Evolutionary conservation across 228 moss, liverwort and hornwort genomes (phyloP).

Genomic region (Sphagnum fallax): DNA sequence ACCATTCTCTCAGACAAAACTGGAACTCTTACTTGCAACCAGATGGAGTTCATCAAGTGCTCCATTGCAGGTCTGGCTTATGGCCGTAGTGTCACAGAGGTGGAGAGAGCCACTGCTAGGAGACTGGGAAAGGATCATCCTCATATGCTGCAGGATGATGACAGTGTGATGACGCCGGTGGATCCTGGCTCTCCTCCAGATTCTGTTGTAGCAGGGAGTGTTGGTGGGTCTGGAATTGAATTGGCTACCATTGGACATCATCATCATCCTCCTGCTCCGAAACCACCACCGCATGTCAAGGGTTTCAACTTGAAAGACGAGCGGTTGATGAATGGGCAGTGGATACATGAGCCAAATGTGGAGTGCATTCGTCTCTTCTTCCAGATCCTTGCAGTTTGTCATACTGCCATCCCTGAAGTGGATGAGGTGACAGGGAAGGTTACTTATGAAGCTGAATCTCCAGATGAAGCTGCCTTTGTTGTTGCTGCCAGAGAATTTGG

Average conservation of each 20-base stretch:
- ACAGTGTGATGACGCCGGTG: slow-evolving; percentile 23
- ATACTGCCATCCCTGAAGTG: slow-evolving; percentile 92
- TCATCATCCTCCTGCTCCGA: too few relatives aligned
- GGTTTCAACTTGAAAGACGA: slow-evolving; percentile 93
- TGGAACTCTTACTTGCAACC: slow-evolving; percentile 93
- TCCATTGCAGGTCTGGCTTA: slow-evolving; percentile 86
- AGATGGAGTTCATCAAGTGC: slow-evolving; percentile 99
- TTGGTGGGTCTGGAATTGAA: slow-evolving; percentile 38
- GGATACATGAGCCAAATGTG: slow-evolving; percentile 67
- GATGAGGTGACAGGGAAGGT: slow-evolving; percentile 63
- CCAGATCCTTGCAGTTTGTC: slow-evolving; percentile 87
- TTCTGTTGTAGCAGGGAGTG: slow-evolving; percentile 14
- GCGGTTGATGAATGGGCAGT: slow-evolving; percentile 65
- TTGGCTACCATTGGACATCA: slow-evolving; percentile 33
- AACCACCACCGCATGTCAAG: slow-evolving; percentile 51
- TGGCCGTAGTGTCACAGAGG: slow-evolving; percentile 91
- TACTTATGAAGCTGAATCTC: slow-evolving; percentile 91
- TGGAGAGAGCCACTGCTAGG: slow-evolving; percentile 92
- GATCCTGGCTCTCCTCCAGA: slow-evolving; percentile 28
- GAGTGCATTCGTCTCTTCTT: slow-evolving; percentile 79
- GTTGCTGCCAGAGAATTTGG: slow-evolving; percentile 91
- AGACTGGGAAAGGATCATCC: slow-evolving; percentile 80
- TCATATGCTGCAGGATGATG: slow-evolving; percentile 59
- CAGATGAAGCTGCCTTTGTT: slow-evolving; percentile 94
- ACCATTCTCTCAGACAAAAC: slow-evolving; percentile 99